These are phyloP conservation scores for Apiotrichum domesticum DNA, from an alignment of 1,284 basidiomycete genomes.

Conservation along the genomic window DNA sequence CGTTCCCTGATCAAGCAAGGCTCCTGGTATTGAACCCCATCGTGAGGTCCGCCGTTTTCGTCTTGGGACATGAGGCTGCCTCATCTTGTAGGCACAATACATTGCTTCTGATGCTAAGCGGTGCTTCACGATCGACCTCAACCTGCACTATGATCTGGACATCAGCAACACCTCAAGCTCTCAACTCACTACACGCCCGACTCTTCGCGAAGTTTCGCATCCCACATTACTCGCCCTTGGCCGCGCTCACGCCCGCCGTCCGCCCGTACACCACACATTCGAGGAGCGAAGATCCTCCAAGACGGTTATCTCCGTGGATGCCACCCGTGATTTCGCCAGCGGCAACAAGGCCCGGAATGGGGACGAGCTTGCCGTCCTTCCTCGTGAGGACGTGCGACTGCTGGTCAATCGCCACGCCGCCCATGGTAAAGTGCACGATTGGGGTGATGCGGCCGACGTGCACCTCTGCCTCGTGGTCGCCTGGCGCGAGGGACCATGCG, in stretches of 20 bases:
- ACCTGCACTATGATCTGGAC: too few species aligned
- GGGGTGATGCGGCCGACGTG: slow-evolving; percentile 10
- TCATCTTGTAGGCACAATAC: too few species aligned
- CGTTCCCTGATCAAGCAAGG: too few species aligned
- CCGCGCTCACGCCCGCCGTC: slow-evolving; percentile 3
- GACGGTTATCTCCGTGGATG: slow-evolving; percentile 15
- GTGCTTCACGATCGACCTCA: too few species aligned
- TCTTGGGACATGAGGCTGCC: too few species aligned
- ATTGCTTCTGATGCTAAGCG: too few species aligned
- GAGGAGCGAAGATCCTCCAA: slow-evolving; percentile 10
- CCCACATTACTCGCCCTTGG: neutral
- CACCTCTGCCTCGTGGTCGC: slow-evolving; percentile 5
- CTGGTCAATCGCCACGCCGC: slow-evolving; percentile 7
- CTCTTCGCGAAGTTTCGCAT: too few species aligned
- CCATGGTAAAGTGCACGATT: slow-evolving; percentile 15
- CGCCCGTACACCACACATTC: slow-evolving; percentile 15
- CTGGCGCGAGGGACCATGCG: slow-evolving; percentile 5
- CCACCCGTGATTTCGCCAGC: slow-evolving; percentile 16
- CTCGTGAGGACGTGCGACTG: slow-evolving; percentile 1
- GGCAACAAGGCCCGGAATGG: slow-evolving; percentile 4
- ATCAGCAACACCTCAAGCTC: too few species aligned
- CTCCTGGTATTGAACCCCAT: too few species aligned
- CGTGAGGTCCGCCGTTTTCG: too few species aligned
- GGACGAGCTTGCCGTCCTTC: neutral
- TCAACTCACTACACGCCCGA: too few species aligned